Base-by-base conservation (phyloP, 1,139 yeast species). In the Taphrina flavorubra region DNA sequence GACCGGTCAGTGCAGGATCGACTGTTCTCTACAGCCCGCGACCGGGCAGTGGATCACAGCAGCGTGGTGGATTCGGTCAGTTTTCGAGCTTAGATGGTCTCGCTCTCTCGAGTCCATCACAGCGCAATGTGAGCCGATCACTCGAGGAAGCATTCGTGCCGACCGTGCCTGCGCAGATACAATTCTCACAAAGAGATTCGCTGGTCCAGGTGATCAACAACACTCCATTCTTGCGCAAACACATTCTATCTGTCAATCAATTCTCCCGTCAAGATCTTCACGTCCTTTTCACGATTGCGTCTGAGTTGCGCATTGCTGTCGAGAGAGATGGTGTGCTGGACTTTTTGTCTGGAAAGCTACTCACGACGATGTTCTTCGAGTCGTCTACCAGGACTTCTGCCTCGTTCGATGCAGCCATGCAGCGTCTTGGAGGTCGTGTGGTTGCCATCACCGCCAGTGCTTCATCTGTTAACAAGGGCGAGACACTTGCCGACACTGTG, bases 331-430 rank as follows among this genome's bases (percentile, higher is more conserved):
- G 99, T 76, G 96, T 91, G 68, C 83, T 95, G 78, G 97, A 94
- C 79, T 80, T 95, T 72, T 85, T 94, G 81, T 85, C 87, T 80
- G 97, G 98, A 72, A 87, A 97, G 77, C 87, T 95, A 68, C 83
- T 95, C 77, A 91, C 97, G 65, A 94, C 98, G 34, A 88, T 95
- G 84, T 95, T 95, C 83, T 95, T 92, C 79, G 99, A 95, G 82
- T 99, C 99, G 75, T 91, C 97, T 11, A 95, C 99, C 60, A 86
- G 99, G 81, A 95, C 99, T 42, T 86, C 96, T 18, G 87, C 97
- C 34, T 92, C 98, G 1, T 95, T 95, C 78, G 97, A 95, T 79
- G 97, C 97, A 75, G 99, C 99, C 72, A 95, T 95, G 99, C 98
- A 95, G 84, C 89, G 99, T 82, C 85, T 95, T 76, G 99, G 99